Evolutionary conservation across 2,329 filamentous ascomycete species (phyloP).

Genomic region (Penicillium sp.): DNA sequence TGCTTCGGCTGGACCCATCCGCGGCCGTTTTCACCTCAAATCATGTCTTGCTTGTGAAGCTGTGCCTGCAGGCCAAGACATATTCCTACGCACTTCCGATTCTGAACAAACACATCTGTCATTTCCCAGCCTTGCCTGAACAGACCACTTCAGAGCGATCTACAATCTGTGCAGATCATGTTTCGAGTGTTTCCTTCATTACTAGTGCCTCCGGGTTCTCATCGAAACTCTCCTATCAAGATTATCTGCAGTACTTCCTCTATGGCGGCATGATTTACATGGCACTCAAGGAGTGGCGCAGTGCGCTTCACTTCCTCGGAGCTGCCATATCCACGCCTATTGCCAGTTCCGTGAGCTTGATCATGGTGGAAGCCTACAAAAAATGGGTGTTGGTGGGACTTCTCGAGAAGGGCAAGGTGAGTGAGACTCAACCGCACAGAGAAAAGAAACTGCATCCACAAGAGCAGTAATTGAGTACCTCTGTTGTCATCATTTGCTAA

Average conservation of each 20-base stretch:
- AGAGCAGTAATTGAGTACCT: not conserved
- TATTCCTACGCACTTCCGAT: constrained; percentile 44
- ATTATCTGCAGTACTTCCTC: constrained; percentile 66
- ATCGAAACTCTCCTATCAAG: constrained; percentile 41
- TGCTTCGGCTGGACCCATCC: constrained; percentile 47
- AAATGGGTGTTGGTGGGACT: constrained; percentile 83
- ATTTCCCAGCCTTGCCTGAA: constrained; percentile 38
- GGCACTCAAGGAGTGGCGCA: constrained; percentile 61
- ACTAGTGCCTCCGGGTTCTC: constrained; percentile 42
- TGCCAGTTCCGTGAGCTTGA: constrained; percentile 65
- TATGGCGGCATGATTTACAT: constrained; percentile 67
- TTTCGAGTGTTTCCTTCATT: constrained; percentile 37
- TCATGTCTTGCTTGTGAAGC: constrained; percentile 43
- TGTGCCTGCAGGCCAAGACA: constrained; percentile 46
- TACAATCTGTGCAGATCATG: constrained; percentile 33
- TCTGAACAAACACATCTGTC: constrained; percentile 44
- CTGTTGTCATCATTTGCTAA: constrained; percentile 2
- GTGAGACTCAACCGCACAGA: constrained; percentile 16
- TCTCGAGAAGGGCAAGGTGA: constrained; percentile 66
- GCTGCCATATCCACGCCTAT: constrained; percentile 69
- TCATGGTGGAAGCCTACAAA: constrained; percentile 89
- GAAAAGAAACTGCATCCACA: not conserved
- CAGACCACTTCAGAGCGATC: constrained; percentile 26
- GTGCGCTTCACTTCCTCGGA: constrained; percentile 64
- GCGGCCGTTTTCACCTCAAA: constrained; percentile 46